Percentiles rank a stretch among this genome's conserved stretches.
Conservation (phyloP, 257 asterid species). For the Ocimum tenuiflorum region DNA sequence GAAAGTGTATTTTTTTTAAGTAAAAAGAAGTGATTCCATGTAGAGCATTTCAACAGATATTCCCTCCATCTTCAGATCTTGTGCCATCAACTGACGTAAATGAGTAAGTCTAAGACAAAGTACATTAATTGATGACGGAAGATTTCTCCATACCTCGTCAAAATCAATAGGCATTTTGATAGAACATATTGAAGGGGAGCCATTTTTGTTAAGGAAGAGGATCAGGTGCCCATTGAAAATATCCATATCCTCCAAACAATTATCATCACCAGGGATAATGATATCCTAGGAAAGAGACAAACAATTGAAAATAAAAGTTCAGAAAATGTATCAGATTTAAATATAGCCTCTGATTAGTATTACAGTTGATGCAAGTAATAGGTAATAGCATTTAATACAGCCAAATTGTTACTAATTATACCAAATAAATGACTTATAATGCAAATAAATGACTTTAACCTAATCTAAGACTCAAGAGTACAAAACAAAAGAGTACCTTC, state of each 20-base stretch:
- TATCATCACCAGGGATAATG: constrained; percentile 52
- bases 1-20: not conserved
- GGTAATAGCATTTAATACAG: not conserved
- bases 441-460: not conserved
- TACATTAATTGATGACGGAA: not conserved
- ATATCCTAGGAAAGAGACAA: constrained; percentile 38
- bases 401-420: not conserved
- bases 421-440: not conserved
- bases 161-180: constrained; percentile 41
- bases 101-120: not conserved
- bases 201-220: constrained; percentile 64
- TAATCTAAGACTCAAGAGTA: not conserved
- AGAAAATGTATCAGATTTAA: not conserved
- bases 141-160: constrained; percentile 39
- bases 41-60: not conserved
- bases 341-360: not conserved
- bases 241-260: constrained; percentile 77
- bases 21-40: not conserved
- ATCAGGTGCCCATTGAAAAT: constrained; percentile 68
- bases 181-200: constrained; percentile 67
- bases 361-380: not conserved
- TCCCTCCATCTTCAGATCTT: not conserved
- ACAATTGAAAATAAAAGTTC: not conserved
- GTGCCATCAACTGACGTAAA: not conserved
- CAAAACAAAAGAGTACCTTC: constrained; percentile 39